Percentiles rank a stretch among this genome's conserved stretches.
These are phyloP conservation scores for Malbranchea cinnamomea DNA, from an alignment of 2,329 filamentous ascomycete genomes.

Conservation along the genomic window DNA sequence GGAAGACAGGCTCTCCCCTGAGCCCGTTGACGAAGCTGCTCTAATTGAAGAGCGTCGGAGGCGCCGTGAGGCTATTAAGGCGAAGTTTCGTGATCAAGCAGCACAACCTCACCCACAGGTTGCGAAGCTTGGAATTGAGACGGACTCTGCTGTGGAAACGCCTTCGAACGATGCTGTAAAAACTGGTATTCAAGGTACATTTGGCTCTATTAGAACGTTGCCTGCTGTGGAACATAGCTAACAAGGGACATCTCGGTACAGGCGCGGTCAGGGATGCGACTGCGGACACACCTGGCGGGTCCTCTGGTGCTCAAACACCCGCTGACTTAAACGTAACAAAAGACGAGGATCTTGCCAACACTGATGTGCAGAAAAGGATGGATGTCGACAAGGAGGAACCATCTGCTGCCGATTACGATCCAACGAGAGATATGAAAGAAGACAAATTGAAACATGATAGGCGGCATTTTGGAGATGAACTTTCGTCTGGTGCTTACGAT, in stretches of 20 bases:
- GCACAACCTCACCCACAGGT: constrained; percentile 63
- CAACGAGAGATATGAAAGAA: constrained; percentile 74
- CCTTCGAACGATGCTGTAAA: constrained; percentile 32
- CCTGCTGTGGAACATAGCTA: constrained; percentile 6
- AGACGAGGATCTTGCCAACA: constrained; percentile 53
- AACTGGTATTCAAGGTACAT: constrained; percentile 24
- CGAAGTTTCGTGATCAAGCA: constrained; percentile 58
- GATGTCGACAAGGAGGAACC: constrained; percentile 52
- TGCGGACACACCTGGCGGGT: constrained; percentile 34
- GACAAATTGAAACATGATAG: constrained; percentile 58
- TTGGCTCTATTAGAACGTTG: not conserved
- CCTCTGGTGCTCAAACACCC: constrained; percentile 36
- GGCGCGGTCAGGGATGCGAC: constrained; percentile 23
- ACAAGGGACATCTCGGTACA: constrained; percentile 10
- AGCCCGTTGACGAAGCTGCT: constrained; percentile 63
- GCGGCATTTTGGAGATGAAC: constrained; percentile 43
- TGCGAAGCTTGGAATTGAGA: constrained; percentile 47
- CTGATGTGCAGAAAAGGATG: constrained; percentile 20
- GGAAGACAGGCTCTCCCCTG: constrained; percentile 31
- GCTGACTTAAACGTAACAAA: constrained; percentile 48
- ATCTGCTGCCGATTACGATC: constrained; percentile 88
- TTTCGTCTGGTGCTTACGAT: constrained; percentile 41
- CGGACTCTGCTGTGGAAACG: constrained; percentile 35
- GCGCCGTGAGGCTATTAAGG: constrained; percentile 68
- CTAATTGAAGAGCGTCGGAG: constrained; percentile 75